phyloP scores from a whole-genome alignment of 129 eudicot genomes.

The Tagetes erecta region DNA sequence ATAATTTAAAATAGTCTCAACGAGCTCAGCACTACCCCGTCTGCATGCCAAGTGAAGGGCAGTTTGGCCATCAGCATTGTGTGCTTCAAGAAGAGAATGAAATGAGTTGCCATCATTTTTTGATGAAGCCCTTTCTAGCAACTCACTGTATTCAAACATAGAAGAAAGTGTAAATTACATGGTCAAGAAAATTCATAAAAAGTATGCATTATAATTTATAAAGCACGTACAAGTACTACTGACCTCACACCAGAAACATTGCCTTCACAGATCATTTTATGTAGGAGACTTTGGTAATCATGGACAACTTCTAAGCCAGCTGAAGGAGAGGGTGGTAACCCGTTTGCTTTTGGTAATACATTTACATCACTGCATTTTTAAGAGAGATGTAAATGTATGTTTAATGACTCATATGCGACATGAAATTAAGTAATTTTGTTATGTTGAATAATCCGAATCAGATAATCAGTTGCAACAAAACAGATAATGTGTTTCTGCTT shows the following conservation, averaged over 20 bases:
- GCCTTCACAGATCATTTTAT: conserved; percentile 86
- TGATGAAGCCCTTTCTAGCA: conserved; percentile 70
- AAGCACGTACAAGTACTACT: conserved; percentile 24
- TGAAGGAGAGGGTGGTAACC: conserved; percentile 53
- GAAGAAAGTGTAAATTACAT: conserved; percentile 11
- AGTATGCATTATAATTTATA: neutral
- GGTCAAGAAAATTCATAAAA: neutral
- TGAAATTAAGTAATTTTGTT: conserved; percentile 7
- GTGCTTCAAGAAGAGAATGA: conserved; percentile 75
- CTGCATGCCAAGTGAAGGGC: conserved; percentile 99
- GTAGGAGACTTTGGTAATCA: conserved; percentile 66
- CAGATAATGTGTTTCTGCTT: neutral
- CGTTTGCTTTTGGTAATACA: conserved; percentile 49
- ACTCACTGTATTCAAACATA: conserved; percentile 51
- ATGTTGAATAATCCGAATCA: neutral
- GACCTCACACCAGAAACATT: conserved; percentile 80
- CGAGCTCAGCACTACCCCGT: conserved; percentile 86
- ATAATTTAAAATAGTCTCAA: conserved; percentile 74
- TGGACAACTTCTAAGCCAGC: conserved; percentile 47
- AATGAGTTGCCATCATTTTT: conserved; percentile 48
- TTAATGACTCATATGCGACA: conserved; percentile 17
- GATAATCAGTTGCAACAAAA: neutral
- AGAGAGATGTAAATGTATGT: neutral
- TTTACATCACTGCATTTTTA: conserved; percentile 57
- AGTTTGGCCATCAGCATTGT: conserved; percentile 92